Evolutionary conservation across 495 filamentous ascomycete species (phyloP).

Genomic region (Aspergillus steynii): DNA sequence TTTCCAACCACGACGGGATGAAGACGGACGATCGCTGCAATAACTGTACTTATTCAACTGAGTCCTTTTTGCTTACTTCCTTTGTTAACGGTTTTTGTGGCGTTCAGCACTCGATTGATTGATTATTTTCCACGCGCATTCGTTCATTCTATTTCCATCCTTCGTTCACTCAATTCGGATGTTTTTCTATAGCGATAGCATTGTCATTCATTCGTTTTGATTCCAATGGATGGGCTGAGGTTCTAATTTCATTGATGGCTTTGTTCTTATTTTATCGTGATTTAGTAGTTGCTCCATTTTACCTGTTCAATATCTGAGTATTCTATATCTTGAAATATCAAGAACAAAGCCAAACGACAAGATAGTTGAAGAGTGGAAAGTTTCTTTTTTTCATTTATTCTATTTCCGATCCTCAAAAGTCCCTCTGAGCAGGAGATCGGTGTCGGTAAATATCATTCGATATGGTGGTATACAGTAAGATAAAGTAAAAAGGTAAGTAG

Average conservation of each 20-base stretch:
- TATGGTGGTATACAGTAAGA: constrained; percentile 18
- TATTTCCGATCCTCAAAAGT: constrained; percentile 1
- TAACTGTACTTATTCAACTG: background rate
- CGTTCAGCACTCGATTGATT: background rate
- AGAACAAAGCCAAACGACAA: background rate
- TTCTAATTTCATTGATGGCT: too few species aligned
- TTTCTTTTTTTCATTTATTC: constrained; percentile 19
- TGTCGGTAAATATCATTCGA: too few species aligned
- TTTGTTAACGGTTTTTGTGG: background rate
- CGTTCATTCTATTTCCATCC: background rate
- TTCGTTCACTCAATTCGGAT: too few species aligned
- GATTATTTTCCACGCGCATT: background rate
- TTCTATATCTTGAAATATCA: too few species aligned
- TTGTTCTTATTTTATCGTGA: too few species aligned
- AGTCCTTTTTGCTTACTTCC: too few species aligned
- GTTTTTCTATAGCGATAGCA: too few species aligned
- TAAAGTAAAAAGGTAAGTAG: constrained; percentile 2
- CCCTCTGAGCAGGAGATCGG: background rate
- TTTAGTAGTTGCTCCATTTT: too few species aligned
- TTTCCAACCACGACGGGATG: constrained; percentile 68
- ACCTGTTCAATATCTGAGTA: too few species aligned
- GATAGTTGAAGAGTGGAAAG: constrained; percentile 20
- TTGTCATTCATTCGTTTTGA: too few species aligned
- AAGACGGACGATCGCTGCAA: constrained; percentile 46
- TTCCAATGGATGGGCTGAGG: too few species aligned